Conservation (phyloP, 1,284 basidiomycete genomes). For the Irpex sp. region DNA sequence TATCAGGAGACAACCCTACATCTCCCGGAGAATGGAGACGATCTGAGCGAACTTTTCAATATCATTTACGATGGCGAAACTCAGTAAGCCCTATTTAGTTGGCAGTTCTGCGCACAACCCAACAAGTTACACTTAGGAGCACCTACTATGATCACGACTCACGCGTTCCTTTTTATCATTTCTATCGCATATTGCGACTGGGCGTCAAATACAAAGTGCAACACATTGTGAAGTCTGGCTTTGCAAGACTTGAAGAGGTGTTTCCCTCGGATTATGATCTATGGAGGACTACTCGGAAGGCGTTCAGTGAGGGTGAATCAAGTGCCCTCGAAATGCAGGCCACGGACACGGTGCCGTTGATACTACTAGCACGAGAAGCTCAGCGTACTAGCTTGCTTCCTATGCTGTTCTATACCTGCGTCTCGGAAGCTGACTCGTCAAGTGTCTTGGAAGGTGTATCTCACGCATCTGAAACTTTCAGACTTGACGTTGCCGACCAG, state of each 20-base stretch:
- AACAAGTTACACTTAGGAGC: neutral
- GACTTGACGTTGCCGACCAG: too few relatives aligned
- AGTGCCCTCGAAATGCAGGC: neutral
- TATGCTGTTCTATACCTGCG: too few relatives aligned
- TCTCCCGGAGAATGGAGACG: neutral
- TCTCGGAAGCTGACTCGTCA: too few relatives aligned
- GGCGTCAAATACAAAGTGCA: neutral
- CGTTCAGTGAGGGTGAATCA: neutral
- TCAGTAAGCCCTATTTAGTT: neutral
- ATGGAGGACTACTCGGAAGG: neutral
- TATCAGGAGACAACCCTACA: neutral
- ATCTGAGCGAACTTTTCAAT: neutral
- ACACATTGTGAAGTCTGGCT: neutral
- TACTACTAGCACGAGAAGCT: constrained; percentile 8
- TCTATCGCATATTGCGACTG: neutral
- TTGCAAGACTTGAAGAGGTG: neutral
- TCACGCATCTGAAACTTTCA: too few relatives aligned
- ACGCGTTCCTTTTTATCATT: neutral
- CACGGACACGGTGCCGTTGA: neutral
- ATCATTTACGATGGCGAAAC: neutral
- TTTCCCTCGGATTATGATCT: neutral
- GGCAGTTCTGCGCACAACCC: neutral
- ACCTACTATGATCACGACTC: neutral
- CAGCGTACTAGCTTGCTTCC: too few relatives aligned
- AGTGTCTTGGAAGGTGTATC: too few relatives aligned